phyloP scores from a whole-genome alignment of 768 basidiomycete species.

The Leucocoprinus leucothites region DNA sequence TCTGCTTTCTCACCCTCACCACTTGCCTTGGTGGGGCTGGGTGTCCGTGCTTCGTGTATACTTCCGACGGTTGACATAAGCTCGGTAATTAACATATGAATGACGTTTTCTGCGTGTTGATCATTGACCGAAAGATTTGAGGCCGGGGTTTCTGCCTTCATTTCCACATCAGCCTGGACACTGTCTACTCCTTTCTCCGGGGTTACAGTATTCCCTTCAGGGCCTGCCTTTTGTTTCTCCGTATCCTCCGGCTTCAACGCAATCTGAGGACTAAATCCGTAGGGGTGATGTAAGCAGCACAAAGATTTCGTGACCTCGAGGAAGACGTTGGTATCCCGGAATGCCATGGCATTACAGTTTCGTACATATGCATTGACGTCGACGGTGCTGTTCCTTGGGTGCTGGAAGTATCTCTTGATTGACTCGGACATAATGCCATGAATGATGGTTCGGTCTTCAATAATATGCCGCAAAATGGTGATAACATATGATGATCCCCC shows the following conservation, averaged over 20 bases:
- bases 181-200: conserved; percentile 15
- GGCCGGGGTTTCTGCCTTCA: conserved; percentile 53
- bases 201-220: conserved; percentile 9
- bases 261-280: conserved; percentile 52
- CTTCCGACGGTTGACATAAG: conserved; percentile 58
- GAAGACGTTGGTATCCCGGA: conserved; percentile 79
- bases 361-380: conserved; percentile 76
- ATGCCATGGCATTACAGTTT: conserved; percentile 71
- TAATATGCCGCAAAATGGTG: conserved; percentile 87
- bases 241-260: conserved; percentile 42
- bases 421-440: conserved; percentile 77
- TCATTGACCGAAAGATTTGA: conserved; percentile 26
- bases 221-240: background rate
- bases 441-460: conserved; percentile 71
- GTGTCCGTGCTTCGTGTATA: conserved; percentile 27
- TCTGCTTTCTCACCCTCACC: background rate
- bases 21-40: background rate
- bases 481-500: conserved; percentile 82
- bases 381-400: conserved; percentile 61
- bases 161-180: conserved; percentile 33
- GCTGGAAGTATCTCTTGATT: conserved; percentile 75
- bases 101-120: conserved; percentile 51
- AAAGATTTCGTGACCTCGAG: conserved; percentile 67
- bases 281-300: conserved; percentile 72
- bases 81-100: conserved; percentile 74